Percentiles rank a stretch among this genome's conserved stretches.
Conservation (phyloP, 495 filamentous ascomycete genomes). For the Cetradonia linearis region DNA sequence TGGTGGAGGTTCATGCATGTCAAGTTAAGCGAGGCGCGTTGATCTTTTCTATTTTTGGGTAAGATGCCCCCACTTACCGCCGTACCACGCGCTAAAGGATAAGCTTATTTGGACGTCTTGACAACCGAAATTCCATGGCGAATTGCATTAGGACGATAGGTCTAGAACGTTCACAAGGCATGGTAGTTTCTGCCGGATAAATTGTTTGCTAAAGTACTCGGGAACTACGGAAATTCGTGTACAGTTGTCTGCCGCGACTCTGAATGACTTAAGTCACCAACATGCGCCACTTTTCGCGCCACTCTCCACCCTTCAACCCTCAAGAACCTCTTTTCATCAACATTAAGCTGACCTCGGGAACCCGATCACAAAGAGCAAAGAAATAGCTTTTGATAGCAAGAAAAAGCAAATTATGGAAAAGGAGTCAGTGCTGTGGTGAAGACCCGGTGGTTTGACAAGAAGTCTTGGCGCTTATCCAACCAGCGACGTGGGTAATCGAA, state of each 20-base stretch:
- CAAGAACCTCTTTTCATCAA: constrained; percentile 5
- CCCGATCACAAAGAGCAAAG: not conserved
- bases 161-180: not conserved
- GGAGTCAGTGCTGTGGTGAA: not conserved
- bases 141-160: not conserved
- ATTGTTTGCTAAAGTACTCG: constrained; percentile 1
- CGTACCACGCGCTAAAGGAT: not conserved
- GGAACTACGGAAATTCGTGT: constrained; percentile 14
- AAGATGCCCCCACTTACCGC: not conserved
- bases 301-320: not conserved
- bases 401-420: constrained; percentile 9
- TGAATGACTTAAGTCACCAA: not conserved
- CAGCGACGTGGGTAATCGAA: constrained; percentile 6
- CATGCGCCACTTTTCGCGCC: not conserved
- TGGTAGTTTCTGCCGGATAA: not conserved
- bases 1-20: not conserved
- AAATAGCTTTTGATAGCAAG: constrained; percentile 16
- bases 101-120: constrained; percentile 14
- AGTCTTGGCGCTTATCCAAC: constrained; percentile 17
- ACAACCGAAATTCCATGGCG: not conserved
- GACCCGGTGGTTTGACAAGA: not conserved
- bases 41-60: constrained; percentile 1
- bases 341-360: constrained; percentile 7
- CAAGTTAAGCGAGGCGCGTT: not conserved
- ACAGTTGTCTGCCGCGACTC: constrained; percentile 4